phyloP scores from a whole-genome alignment of 345 rosid genomes.

The Jatropha curcas region DNA sequence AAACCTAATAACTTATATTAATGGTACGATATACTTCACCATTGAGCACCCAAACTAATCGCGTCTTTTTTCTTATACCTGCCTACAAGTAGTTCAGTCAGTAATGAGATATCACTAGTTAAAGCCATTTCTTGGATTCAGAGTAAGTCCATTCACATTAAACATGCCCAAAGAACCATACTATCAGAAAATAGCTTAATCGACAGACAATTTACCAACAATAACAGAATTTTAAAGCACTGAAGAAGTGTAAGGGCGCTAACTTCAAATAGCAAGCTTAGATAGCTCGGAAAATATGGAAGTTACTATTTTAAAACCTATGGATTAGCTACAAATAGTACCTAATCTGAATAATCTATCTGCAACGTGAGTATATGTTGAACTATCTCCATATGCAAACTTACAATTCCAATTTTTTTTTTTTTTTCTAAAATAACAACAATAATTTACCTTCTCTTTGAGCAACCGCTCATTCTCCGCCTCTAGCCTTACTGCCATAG shows the following conservation, averaged over 20 bases:
- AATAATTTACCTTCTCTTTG: slow-evolving; percentile 62
- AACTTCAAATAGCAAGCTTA: not conserved
- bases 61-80: not conserved
- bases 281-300: not conserved
- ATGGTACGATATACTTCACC: not conserved
- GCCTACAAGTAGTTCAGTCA: not conserved
- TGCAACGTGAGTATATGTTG: not conserved
- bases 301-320: not conserved
- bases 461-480: slow-evolving; percentile 71
- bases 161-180: not conserved
- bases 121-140: not conserved
- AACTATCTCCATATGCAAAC: not conserved
- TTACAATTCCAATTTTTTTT: not conserved
- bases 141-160: not conserved
- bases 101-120: not conserved
- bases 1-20: not conserved
- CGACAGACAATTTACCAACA: not conserved
- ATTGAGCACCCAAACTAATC: not conserved
- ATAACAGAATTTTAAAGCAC: not conserved
- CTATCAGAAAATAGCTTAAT: not conserved
- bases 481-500: slow-evolving; percentile 68
- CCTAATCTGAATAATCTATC: not conserved
- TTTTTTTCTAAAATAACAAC: not conserved
- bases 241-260: not conserved
- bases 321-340: too few relatives aligned